Evolutionary conservation across 192 early-diverging fungal genomes (phyloP).

Genomic region (Endogone sp.): DNA sequence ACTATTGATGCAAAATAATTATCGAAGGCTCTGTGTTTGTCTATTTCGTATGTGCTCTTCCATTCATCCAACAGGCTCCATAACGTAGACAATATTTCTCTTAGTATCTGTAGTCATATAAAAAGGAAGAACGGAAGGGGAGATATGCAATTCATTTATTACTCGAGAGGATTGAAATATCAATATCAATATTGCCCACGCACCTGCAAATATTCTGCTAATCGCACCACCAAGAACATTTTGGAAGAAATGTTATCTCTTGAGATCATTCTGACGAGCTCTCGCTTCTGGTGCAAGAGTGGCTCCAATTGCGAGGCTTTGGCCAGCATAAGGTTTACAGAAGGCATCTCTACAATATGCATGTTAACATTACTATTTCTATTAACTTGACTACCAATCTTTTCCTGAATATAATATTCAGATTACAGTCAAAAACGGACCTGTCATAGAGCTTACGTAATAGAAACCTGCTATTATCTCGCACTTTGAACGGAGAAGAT

Average conservation of each 20-base stretch:
- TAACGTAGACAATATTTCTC: slow-evolving; percentile 6
- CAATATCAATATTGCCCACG: too few relatives aligned
- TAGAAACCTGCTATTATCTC: not conserved
- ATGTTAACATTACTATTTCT: too few relatives aligned
- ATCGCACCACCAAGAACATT: not conserved
- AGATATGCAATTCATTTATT: too few relatives aligned
- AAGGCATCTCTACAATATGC: not conserved
- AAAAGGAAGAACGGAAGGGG: not conserved
- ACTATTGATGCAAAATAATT: slow-evolving; percentile 22
- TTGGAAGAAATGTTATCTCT: not conserved
- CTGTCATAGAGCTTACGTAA: not conserved
- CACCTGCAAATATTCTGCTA: not conserved
- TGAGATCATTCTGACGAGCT: slow-evolving; percentile 2
- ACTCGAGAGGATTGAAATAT: too few relatives aligned
- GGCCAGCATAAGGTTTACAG: not conserved
- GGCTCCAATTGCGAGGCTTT: not conserved
- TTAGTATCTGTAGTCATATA: slow-evolving; percentile 19
- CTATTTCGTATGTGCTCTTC: slow-evolving; percentile 16
- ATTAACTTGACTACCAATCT: too few relatives aligned
- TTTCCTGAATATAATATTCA: too few relatives aligned
- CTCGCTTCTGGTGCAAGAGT: not conserved
- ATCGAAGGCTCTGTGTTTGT: slow-evolving; percentile 17
- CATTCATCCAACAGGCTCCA: slow-evolving; percentile 29
- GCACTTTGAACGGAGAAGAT: not conserved
- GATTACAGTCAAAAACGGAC: not conserved